A percentile compares a stretch with the other conserved stretches of the same genome.
These are phyloP conservation scores for Protomyces arabidopsidicola DNA, from an alignment of 1,139 yeast species.

Conservation along the genomic window DNA sequence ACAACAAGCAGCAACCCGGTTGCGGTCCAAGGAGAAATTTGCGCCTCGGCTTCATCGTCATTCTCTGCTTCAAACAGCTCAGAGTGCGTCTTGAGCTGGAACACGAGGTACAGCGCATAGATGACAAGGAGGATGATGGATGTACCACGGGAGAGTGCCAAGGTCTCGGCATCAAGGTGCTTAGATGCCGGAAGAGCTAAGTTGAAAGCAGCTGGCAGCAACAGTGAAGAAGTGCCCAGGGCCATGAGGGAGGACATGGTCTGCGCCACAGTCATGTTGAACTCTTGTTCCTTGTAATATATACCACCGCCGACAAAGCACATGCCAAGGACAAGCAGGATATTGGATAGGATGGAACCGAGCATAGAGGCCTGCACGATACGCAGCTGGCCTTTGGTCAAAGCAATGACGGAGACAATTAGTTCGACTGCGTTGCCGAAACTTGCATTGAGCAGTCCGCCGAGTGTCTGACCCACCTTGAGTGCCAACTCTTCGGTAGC, in stretches of 20 bases:
- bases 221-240: conserved; percentile 77
- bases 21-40: conserved; percentile 33
- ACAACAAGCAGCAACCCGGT: conserved; percentile 49
- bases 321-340: conserved; percentile 84
- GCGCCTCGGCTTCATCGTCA: conserved; percentile 19
- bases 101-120: conserved; percentile 70
- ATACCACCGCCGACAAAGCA: conserved; percentile 92
- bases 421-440: conserved; percentile 94
- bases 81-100: conserved; percentile 86
- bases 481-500: conserved; percentile 91
- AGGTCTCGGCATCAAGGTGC: conserved; percentile 47
- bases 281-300: conserved; percentile 76
- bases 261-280: conserved; percentile 95
- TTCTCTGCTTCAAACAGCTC: conserved; percentile 42
- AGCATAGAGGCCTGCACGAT: conserved; percentile 95
- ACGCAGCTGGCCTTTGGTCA: conserved; percentile 76
- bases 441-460: conserved; percentile 92
- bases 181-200: conserved; percentile 55
- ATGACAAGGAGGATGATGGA: conserved; percentile 69
- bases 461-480: conserved; percentile 80
- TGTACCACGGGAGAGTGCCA: conserved; percentile 83
- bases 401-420: conserved; percentile 87
- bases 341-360: conserved; percentile 84
- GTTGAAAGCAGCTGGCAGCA: conserved; percentile 95
- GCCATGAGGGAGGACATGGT: conserved; percentile 95